A percentile compares a stretch with the other conserved stretches of the same genome.
phyloP scores from a whole-genome alignment of 305 asterid genomes.

The Solanum hybrid region DNA sequence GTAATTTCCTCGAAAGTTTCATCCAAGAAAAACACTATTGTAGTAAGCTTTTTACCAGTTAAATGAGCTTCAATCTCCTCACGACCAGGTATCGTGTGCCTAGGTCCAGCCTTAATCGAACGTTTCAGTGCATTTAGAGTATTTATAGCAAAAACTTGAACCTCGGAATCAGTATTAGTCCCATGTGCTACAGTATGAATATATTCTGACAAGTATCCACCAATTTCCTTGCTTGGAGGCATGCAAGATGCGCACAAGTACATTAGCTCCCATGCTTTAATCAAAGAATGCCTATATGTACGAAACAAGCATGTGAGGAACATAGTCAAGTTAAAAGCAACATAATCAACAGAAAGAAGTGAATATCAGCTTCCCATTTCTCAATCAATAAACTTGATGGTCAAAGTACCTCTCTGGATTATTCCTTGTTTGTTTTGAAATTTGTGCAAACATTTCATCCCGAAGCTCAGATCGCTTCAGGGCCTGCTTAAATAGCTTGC shows the following conservation, averaged over 20 bases:
- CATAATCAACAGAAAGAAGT: background rate
- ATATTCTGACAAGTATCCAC: constrained; percentile 79
- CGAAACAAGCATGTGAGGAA: constrained; percentile 11
- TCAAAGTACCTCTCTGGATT: constrained; percentile 67
- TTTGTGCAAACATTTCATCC: constrained; percentile 87
- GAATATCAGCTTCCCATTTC: constrained; percentile 4
- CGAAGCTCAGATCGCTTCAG: constrained; percentile 90
- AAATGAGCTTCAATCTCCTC: constrained; percentile 94
- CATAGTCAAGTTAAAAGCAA: background rate
- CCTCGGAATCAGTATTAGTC: constrained; percentile 59
- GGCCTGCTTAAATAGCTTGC: constrained; percentile 83
- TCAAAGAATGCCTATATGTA: constrained; percentile 48
- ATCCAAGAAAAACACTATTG: constrained; percentile 90
- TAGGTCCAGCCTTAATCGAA: constrained; percentile 89
- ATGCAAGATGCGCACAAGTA: constrained; percentile 87
- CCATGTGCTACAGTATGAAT: constrained; percentile 68
- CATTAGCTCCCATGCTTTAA: constrained; percentile 96
- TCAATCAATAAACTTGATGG: background rate
- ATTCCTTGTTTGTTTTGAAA: constrained; percentile 88
- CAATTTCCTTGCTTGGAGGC: constrained; percentile 98
- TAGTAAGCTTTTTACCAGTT: constrained; percentile 87
- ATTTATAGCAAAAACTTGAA: constrained; percentile 73
- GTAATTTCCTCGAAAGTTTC: constrained; percentile 98
- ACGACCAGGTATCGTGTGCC: constrained; percentile 77
- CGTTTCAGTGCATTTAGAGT: constrained; percentile 79